These are phyloP conservation scores for Sclerospora graminicola DNA, from an alignment of 352 stramenopile species.

Conservation along the genomic window DNA sequence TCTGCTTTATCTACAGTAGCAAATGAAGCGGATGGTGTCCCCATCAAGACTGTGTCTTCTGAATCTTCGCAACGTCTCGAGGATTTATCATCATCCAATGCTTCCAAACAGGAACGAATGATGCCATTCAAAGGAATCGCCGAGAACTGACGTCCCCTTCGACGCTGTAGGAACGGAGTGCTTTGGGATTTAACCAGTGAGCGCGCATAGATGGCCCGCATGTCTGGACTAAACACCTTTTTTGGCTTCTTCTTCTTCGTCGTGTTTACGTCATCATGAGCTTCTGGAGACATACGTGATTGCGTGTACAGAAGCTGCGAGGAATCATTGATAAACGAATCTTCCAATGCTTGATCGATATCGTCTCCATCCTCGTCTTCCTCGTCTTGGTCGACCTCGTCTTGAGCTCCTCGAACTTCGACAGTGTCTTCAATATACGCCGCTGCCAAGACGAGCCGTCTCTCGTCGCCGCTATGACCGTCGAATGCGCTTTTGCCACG, in stretches of 20 bases:
- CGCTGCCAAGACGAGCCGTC: slow-evolving; percentile 21
- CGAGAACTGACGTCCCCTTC: slow-evolving; percentile 26
- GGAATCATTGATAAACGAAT: slow-evolving; percentile 78
- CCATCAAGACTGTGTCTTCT: neutral
- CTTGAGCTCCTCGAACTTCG: slow-evolving; percentile 41
- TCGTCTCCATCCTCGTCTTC: slow-evolving; percentile 59
- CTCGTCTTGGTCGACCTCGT: slow-evolving; percentile 50
- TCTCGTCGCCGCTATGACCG: slow-evolving; percentile 39
- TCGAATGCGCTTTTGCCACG: slow-evolving; percentile 52
- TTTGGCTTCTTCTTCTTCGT: slow-evolving; percentile 18
- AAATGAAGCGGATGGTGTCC: slow-evolving; percentile 1
- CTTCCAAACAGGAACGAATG: slow-evolving; percentile 50
- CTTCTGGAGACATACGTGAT: slow-evolving; percentile 20
- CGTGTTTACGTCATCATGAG: slow-evolving; percentile 1
- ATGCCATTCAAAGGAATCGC: slow-evolving; percentile 44
- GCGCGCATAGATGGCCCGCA: slow-evolving; percentile 69
- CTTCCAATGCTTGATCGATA: slow-evolving; percentile 34
- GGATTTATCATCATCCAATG: slow-evolving; percentile 19
- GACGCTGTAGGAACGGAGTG: slow-evolving; percentile 18
- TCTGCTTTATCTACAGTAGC: slow-evolving; percentile 4
- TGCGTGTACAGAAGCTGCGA: slow-evolving; percentile 75
- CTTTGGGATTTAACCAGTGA: slow-evolving; percentile 55
- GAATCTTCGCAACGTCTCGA: too few relatives aligned
- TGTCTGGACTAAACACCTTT: slow-evolving; percentile 32
- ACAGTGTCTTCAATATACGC: slow-evolving; percentile 65